These are phyloP conservation scores for Verruconis gallopava DNA, from an alignment of 2,329 filamentous ascomycete genomes.

Conservation along the genomic window DNA sequence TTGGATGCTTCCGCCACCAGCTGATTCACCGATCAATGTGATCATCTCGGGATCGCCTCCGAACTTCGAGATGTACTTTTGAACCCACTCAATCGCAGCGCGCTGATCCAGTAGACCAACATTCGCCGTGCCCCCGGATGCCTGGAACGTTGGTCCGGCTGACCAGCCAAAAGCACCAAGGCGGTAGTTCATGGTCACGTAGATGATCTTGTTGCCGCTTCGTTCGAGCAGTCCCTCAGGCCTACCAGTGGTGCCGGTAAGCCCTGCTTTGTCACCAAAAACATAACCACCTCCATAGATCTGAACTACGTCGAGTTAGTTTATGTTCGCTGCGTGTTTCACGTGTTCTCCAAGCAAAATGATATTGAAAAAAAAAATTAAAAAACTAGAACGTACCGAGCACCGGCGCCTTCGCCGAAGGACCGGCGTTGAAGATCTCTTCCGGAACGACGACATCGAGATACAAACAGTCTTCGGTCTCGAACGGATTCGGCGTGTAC, in stretches of 20 bases:
- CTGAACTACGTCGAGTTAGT: conserved; percentile 11
- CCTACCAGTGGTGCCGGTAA: conserved; percentile 17
- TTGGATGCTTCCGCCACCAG: conserved; percentile 26
- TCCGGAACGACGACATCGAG: conserved; percentile 35
- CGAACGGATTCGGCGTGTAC: conserved; percentile 11
- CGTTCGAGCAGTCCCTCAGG: conserved; percentile 20
- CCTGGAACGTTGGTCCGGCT: conserved; percentile 22
- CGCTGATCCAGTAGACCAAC: conserved; percentile 25
- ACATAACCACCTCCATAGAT: conserved; percentile 40
- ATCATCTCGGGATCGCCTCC: conserved; percentile 26
- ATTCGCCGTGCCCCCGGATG: conserved; percentile 23
- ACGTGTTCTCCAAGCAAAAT: not conserved
- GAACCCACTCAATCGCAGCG: conserved; percentile 27
- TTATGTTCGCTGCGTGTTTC: not conserved
- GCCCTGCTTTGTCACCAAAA: conserved; percentile 26
- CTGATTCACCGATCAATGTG: conserved; percentile 26
- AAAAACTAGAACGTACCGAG: not conserved
- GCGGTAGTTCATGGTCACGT: conserved; percentile 34
- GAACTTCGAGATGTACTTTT: conserved; percentile 26
- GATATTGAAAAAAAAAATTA: not conserved
- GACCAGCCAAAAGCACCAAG: conserved; percentile 28
- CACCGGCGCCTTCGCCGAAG: conserved; percentile 15
- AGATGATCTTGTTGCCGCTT: conserved; percentile 31
- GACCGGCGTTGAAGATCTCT: conserved; percentile 20
- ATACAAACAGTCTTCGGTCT: conserved; percentile 35